A percentile compares a stretch with the other conserved stretches of the same genome.
phyloP scores from a whole-genome alignment of 345 rosid species.

The Citrus inodora region DNA sequence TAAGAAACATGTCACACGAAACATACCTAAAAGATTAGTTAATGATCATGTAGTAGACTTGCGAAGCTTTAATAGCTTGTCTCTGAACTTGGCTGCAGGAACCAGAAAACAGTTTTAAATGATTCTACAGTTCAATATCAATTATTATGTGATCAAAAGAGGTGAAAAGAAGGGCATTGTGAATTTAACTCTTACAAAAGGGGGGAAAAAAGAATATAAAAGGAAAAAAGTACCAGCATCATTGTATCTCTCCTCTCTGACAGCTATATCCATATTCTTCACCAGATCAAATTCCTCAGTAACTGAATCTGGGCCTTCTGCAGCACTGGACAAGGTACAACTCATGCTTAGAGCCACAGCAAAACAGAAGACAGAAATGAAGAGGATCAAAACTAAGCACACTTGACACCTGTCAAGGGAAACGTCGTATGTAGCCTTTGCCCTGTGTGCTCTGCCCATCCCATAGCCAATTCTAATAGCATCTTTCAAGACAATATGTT shows the following conservation, averaged over 20 bases:
- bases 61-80: slow-evolving; percentile 63
- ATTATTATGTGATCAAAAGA: neutral
- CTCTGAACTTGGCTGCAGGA: slow-evolving; percentile 71
- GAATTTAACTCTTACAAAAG: no score
- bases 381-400: slow-evolving; percentile 4
- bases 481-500: slow-evolving; percentile 69
- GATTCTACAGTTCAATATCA: neutral
- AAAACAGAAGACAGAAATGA: slow-evolving; percentile 6
- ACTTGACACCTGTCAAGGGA: slow-evolving; percentile 64
- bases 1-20: neutral
- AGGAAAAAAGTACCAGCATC: slow-evolving; percentile 70
- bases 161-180: neutral
- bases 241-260: slow-evolving; percentile 69
- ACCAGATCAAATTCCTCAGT: slow-evolving; percentile 68
- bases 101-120: slow-evolving; percentile 1
- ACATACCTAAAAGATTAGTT: slow-evolving; percentile 10
- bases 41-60: slow-evolving; percentile 33
- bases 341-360: slow-evolving; percentile 23
- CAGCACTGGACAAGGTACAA: slow-evolving; percentile 53
- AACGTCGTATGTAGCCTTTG: slow-evolving; percentile 65
- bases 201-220: no score
- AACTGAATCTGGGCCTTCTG: slow-evolving; percentile 69
- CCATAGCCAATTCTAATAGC: slow-evolving; percentile 78
- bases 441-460: slow-evolving; percentile 38
- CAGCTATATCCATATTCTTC: slow-evolving; percentile 66